These are phyloP conservation scores for Gloeopeniophorella convolvens DNA, from an alignment of 768 basidiomycete genomes.

Conservation along the genomic window DNA sequence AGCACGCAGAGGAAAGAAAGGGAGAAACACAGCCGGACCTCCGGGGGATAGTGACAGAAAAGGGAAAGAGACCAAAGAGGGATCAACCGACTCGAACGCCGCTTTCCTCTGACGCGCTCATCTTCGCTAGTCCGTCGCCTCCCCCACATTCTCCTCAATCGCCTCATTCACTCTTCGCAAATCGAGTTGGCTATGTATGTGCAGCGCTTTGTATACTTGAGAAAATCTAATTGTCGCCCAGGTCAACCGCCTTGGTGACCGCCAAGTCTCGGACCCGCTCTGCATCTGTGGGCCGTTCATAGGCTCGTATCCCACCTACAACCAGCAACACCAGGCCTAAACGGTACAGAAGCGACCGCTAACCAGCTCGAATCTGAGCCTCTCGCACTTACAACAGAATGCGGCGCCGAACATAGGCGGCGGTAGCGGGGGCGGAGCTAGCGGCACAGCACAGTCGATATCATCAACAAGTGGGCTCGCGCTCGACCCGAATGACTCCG, in stretches of 20 bases:
- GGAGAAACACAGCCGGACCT: background rate
- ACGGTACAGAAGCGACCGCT: slow-evolving; percentile 28
- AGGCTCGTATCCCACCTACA: slow-evolving; percentile 44
- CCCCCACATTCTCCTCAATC: background rate
- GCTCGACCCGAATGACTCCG: slow-evolving; percentile 82
- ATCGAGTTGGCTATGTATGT: slow-evolving; percentile 34
- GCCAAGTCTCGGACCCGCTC: slow-evolving; percentile 63
- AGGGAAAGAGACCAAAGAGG: slow-evolving; percentile 7
- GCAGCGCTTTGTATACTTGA: background rate
- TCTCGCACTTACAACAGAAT: slow-evolving; percentile 52
- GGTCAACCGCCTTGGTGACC: slow-evolving; percentile 81
- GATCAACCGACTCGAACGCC: slow-evolving; percentile 5
- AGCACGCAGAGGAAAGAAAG: background rate
- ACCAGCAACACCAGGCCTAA: slow-evolving; percentile 30
- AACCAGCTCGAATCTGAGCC: slow-evolving; percentile 44
- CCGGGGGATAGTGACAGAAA: slow-evolving; percentile 12
- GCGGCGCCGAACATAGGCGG: slow-evolving; percentile 31
- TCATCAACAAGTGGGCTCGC: slow-evolving; percentile 70
- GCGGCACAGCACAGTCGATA: slow-evolving; percentile 48
- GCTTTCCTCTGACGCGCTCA: background rate
- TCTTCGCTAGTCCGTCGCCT: background rate
- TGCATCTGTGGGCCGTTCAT: slow-evolving; percentile 60
- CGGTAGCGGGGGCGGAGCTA: slow-evolving; percentile 1
- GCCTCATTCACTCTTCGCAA: background rate
- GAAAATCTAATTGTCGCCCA: slow-evolving; percentile 27